These are phyloP conservation scores for Clarireedia monteithiana DNA, from an alignment of 2,329 filamentous ascomycete genomes.

Conservation along the genomic window DNA sequence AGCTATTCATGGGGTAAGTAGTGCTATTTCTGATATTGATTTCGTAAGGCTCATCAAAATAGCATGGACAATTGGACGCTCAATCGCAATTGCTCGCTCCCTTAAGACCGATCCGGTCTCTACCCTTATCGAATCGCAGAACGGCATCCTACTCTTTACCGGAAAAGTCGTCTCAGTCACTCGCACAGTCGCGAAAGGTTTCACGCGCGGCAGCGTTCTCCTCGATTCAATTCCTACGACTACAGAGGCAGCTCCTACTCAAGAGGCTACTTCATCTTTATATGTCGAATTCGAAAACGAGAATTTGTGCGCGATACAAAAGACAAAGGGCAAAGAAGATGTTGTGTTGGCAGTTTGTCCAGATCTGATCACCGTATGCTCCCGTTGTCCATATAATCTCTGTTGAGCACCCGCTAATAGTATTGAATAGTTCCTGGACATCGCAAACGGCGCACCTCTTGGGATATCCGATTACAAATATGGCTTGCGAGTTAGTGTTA, in stretches of 20 bases:
- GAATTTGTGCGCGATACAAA: slow-evolving; percentile 22
- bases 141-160: slow-evolving; percentile 24
- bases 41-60: neutral
- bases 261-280: neutral
- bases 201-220: slow-evolving; percentile 24
- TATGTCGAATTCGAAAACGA: slow-evolving; percentile 28
- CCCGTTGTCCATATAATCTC: too few species aligned
- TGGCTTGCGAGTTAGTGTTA: slow-evolving; percentile 41
- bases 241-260: neutral
- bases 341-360: slow-evolving; percentile 23
- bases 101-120: slow-evolving; percentile 22
- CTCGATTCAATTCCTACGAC: slow-evolving; percentile 13
- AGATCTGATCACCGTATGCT: slow-evolving; percentile 22
- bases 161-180: slow-evolving; percentile 26
- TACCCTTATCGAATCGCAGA: slow-evolving; percentile 22
- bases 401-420: too few species aligned
- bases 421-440: slow-evolving; percentile 32
- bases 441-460: slow-evolving; percentile 40
- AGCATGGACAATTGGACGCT: slow-evolving; percentile 48
- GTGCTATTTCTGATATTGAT: neutral
- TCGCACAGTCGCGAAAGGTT: slow-evolving; percentile 22
- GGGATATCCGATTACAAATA: slow-evolving; percentile 44
- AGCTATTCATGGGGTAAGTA: slow-evolving; percentile 24
- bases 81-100: slow-evolving; percentile 38
- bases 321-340: slow-evolving; percentile 14